A percentile compares a stretch with the other conserved stretches of the same genome.
phyloP scores from a whole-genome alignment of 2,329 filamentous ascomycete species.

The Penicillium sp. region DNA sequence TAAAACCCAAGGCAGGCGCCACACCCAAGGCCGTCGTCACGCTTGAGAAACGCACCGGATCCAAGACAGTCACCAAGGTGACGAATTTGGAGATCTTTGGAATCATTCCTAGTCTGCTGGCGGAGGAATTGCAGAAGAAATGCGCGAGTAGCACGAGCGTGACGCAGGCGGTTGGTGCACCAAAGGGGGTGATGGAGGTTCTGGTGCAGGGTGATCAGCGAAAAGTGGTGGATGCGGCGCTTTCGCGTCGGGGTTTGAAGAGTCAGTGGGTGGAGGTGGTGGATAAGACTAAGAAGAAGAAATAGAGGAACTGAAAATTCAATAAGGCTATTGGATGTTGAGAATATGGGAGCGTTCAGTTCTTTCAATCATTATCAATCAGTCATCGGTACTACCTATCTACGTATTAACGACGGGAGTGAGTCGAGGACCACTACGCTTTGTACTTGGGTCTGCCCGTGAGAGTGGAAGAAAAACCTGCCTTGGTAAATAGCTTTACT shows the following conservation, averaged over 20 bases:
- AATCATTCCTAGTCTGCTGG: constrained; percentile 54
- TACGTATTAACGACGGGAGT: too few relatives aligned
- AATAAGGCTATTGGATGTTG: too few relatives aligned
- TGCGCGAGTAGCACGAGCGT: constrained; percentile 65
- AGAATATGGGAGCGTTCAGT: too few relatives aligned
- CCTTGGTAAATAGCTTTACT: too few relatives aligned
- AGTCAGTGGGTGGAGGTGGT: constrained; percentile 57
- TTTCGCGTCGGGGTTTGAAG: constrained; percentile 55
- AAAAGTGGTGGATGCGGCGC: constrained; percentile 53
- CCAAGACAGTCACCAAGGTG: constrained; percentile 60
- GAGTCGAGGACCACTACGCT: too few relatives aligned
- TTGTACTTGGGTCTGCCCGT: too few relatives aligned
- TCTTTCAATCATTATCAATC: too few relatives aligned
- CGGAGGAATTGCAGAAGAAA: constrained; percentile 61
- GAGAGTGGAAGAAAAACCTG: too few relatives aligned
- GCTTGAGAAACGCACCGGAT: constrained; percentile 59
- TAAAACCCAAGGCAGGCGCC: constrained; percentile 57
- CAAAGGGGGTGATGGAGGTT: constrained; percentile 60
- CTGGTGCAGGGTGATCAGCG: constrained; percentile 63
- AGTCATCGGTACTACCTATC: too few relatives aligned
- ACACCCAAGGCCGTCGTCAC: constrained; percentile 56
- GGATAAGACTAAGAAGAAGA: constrained; percentile 64
- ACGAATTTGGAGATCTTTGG: constrained; percentile 57
- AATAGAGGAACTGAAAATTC: constrained; percentile 26
- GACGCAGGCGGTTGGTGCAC: constrained; percentile 55